Conservation (phyloP, 1,139 yeast species). For the Debaryomycetaceae sp. region DNA sequence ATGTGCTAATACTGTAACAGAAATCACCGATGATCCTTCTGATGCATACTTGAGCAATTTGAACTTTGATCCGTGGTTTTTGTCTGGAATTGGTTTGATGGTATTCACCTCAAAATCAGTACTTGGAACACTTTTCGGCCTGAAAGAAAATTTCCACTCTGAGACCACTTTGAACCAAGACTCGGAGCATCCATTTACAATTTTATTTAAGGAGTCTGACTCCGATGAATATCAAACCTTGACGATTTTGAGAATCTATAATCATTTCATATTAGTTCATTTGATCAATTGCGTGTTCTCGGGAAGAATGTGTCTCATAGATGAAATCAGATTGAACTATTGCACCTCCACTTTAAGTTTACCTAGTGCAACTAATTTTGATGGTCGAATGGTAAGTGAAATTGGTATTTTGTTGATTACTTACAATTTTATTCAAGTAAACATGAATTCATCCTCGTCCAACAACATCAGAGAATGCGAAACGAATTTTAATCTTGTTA, state of each 20-base stretch:
- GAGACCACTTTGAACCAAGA: slow-evolving; percentile 1
- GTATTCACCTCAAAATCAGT: slow-evolving; percentile 50
- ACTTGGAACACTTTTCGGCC: slow-evolving; percentile 26
- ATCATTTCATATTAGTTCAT: slow-evolving; percentile 71
- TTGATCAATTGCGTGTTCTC: slow-evolving; percentile 64
- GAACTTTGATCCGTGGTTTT: slow-evolving; percentile 58
- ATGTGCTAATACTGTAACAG: neutral
- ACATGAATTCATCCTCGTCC: slow-evolving; percentile 18
- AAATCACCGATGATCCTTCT: slow-evolving; percentile 9
- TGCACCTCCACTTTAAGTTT: slow-evolving; percentile 62
- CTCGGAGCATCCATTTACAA: slow-evolving; percentile 23
- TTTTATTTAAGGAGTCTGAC: slow-evolving; percentile 29
- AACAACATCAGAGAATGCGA: slow-evolving; percentile 22
- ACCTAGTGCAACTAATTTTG: slow-evolving; percentile 71
- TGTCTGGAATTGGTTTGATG: slow-evolving; percentile 57
- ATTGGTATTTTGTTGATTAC: slow-evolving; percentile 61
- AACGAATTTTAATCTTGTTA: slow-evolving; percentile 21
- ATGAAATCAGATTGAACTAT: slow-evolving; percentile 59
- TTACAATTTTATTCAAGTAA: slow-evolving; percentile 56
- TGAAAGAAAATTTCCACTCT: slow-evolving; percentile 1
- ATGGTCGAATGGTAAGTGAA: slow-evolving; percentile 81
- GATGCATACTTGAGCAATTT: slow-evolving; percentile 14
- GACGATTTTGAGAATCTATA: slow-evolving; percentile 61
- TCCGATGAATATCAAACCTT: slow-evolving; percentile 47
- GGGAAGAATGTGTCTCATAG: slow-evolving; percentile 74